Evolutionary conservation across 345 rosid species (phyloP).

Genomic region (Eucalyptus polybractea): DNA sequence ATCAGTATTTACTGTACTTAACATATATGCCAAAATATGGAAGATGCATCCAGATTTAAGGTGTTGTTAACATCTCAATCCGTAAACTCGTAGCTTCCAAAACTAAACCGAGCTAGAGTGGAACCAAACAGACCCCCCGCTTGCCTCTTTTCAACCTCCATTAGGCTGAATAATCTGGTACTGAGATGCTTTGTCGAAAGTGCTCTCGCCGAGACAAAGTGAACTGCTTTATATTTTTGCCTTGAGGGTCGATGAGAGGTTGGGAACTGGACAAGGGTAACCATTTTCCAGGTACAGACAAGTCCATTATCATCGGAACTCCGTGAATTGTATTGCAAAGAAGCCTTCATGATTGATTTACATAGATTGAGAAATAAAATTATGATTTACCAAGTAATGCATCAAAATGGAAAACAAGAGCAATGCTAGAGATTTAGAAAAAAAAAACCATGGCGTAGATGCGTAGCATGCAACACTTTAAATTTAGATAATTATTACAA

Average conservation of each 20-base stretch:
- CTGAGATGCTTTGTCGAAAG: not conserved
- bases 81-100: not conserved
- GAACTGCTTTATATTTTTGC: not conserved
- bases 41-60: not conserved
- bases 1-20: not conserved
- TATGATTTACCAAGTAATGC: not conserved
- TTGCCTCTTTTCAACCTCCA: not conserved
- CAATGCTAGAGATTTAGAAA: not conserved
- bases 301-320: not conserved
- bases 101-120: not conserved
- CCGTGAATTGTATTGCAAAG: not conserved
- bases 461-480: not conserved
- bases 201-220: not conserved
- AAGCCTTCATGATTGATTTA: not conserved
- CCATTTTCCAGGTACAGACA: not conserved
- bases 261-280: not conserved
- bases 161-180: not conserved
- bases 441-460: not conserved
- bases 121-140: not conserved
- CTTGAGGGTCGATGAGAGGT: not conserved
- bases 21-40: not conserved
- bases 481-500: not conserved
- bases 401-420: not conserved
- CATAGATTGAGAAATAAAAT: not conserved
- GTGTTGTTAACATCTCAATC: not conserved